A percentile compares a stretch with the other conserved stretches of the same genome.
phyloP scores from a whole-genome alignment of 805 yeast species.

The Candida pseudoglaebosa region DNA sequence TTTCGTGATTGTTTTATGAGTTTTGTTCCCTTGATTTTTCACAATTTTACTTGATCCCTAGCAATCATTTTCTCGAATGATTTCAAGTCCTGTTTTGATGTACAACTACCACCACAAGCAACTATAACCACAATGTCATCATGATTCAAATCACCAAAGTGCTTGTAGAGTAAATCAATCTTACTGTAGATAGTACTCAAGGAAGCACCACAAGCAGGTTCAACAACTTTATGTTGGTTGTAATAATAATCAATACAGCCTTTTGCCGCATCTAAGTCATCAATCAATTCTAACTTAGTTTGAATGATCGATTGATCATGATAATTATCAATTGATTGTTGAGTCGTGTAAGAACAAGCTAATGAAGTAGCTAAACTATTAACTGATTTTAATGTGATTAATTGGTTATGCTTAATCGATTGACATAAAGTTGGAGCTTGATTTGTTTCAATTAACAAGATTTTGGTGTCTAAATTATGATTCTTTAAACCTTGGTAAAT shows the following conservation, averaged over 20 bases:
- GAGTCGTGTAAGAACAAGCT: slow-evolving; percentile 58
- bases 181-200: slow-evolving; percentile 48
- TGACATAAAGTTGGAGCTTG: slow-evolving; percentile 57
- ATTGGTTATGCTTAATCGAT: slow-evolving; percentile 44
- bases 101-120: slow-evolving; percentile 47
- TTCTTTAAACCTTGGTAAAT: slow-evolving; percentile 41
- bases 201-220: slow-evolving; percentile 76
- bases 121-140: slow-evolving; percentile 49
- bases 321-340: slow-evolving; percentile 42
- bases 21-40: too few species aligned
- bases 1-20: too few species aligned
- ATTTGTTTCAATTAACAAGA: slow-evolving; percentile 52
- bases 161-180: slow-evolving; percentile 21
- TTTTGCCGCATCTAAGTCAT: slow-evolving; percentile 53
- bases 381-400: slow-evolving; percentile 42
- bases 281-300: slow-evolving; percentile 23
- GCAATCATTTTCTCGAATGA: slow-evolving; percentile 7
- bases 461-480: slow-evolving; percentile 27
- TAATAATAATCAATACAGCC: slow-evolving; percentile 49
- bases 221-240: slow-evolving; percentile 51
- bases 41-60: slow-evolving; percentile 11
- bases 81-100: slow-evolving; percentile 8
- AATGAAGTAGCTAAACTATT: slow-evolving; percentile 60
- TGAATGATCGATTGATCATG: slow-evolving; percentile 10
- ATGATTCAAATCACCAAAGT: slow-evolving; percentile 21